Percentiles rank a stretch among this genome's conserved stretches.
phyloP scores from a whole-genome alignment of 2,329 filamentous ascomycete species.

The Graphilbum sp. region DNA sequence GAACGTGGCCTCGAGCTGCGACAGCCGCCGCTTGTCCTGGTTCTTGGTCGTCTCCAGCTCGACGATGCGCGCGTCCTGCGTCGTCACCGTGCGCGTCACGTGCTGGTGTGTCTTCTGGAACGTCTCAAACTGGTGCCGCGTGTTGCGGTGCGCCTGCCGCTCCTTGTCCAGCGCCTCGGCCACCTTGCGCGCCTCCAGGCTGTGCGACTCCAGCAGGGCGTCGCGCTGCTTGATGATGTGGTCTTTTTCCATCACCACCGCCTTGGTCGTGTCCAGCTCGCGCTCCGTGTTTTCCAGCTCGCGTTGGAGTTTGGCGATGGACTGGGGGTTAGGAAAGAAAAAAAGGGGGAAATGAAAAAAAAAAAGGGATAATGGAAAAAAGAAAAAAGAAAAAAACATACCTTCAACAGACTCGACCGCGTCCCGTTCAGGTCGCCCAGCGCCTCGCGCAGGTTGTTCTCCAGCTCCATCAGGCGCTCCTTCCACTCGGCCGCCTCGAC shows the following conservation, averaged over 20 bases:
- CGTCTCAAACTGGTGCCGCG: constrained; percentile 75
- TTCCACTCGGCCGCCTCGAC: constrained; percentile 85
- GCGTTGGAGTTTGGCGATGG: constrained; percentile 72
- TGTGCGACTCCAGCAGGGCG: constrained; percentile 71
- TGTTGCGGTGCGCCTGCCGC: constrained; percentile 65
- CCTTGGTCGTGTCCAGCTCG: constrained; percentile 65
- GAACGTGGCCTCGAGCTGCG: constrained; percentile 60
- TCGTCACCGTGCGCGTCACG: constrained; percentile 68
- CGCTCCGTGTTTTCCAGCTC: constrained; percentile 73
- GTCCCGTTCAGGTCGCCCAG: constrained; percentile 80
- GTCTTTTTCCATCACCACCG: constrained; percentile 75
- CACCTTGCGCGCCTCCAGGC: constrained; percentile 69
- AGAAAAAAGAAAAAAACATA: constrained; percentile 19
- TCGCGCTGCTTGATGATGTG: constrained; percentile 81
- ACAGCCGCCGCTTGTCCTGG: constrained; percentile 62
- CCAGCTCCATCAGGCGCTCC: constrained; percentile 75
- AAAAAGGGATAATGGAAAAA: neutral
- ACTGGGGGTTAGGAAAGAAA: constrained; percentile 24
- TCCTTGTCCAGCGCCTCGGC: constrained; percentile 86
- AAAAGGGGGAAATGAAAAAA: neutral
- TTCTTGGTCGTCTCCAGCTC: constrained; percentile 72
- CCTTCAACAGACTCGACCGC: constrained; percentile 67
- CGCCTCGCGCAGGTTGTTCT: constrained; percentile 73
- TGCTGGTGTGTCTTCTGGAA: constrained; percentile 78
- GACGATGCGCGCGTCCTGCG: constrained; percentile 67